Conservation (phyloP, 345 rosid genomes). For the Euphorbia peplus region DNA sequence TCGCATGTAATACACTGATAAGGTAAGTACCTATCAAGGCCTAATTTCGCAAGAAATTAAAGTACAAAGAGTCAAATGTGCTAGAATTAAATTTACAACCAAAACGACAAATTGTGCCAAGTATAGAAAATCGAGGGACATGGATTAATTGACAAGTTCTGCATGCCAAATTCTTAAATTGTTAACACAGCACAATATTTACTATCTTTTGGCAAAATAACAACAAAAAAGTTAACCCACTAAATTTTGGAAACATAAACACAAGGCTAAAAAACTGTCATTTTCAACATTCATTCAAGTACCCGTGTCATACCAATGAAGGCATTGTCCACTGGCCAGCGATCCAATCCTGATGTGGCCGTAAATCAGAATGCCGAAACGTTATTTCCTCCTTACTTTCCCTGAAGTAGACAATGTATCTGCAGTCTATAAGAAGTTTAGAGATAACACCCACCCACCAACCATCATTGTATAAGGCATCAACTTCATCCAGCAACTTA, state of each 20-base stretch:
- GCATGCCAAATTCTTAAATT: background rate
- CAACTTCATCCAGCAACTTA: conserved; percentile 59
- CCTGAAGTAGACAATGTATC: conserved; percentile 51
- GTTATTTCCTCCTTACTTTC: conserved; percentile 44
- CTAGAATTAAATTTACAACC: too few relatives aligned
- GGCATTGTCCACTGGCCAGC: conserved; percentile 59
- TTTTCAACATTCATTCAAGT: conserved; percentile 3
- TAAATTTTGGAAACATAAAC: background rate
- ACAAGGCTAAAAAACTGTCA: conserved; percentile 1
- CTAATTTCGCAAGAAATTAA: too few relatives aligned
- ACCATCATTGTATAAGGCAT: conserved; percentile 75
- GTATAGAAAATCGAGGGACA: background rate
- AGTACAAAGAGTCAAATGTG: too few relatives aligned
- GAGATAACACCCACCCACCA: conserved; percentile 83
- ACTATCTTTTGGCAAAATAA: background rate
- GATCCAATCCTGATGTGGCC: conserved; percentile 80
- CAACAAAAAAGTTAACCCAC: too few relatives aligned
- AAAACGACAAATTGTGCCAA: background rate
- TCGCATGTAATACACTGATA: too few relatives aligned
- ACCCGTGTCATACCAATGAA: conserved; percentile 35
- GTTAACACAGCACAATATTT: too few relatives aligned
- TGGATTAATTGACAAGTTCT: too few relatives aligned
- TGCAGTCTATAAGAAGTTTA: conserved; percentile 46
- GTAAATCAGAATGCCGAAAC: conserved; percentile 56
- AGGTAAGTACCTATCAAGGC: too few relatives aligned